phyloP scores from a whole-genome alignment of 2,329 filamentous ascomycete species.

The Scolecobasidium constrictum region DNA sequence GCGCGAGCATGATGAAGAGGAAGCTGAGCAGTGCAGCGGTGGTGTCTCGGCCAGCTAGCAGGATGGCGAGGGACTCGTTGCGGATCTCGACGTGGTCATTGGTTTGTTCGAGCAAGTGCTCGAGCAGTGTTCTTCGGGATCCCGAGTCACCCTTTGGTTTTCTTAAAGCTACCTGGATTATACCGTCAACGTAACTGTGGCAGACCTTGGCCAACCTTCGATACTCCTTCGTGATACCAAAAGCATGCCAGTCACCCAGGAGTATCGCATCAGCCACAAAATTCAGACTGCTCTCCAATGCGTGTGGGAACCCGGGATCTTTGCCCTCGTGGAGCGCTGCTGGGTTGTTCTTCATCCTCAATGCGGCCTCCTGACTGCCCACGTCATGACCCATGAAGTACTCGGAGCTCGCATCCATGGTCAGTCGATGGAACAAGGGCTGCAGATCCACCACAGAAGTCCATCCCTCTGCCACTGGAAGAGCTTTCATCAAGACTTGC shows the following conservation, averaged over 20 bases:
- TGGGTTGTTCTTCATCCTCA: no score
- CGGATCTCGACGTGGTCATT: slow-evolving; percentile 7
- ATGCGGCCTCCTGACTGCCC: background rate
- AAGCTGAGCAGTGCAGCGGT: slow-evolving; percentile 41
- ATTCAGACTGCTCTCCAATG: slow-evolving; percentile 1
- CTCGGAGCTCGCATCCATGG: slow-evolving; percentile 55
- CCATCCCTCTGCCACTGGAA: slow-evolving; percentile 13
- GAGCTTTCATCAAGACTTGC: slow-evolving; percentile 21
- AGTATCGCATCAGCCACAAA: background rate
- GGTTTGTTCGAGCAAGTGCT: slow-evolving; percentile 2
- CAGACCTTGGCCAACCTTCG: slow-evolving; percentile 18
- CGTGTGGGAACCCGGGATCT: no score
- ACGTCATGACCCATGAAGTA: slow-evolving; percentile 51
- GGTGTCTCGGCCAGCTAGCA: slow-evolving; percentile 36
- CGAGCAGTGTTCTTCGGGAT: slow-evolving; percentile 16
- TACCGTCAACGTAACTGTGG: slow-evolving; percentile 29
- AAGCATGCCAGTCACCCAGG: background rate
- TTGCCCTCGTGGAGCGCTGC: no score
- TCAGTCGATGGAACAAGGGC: slow-evolving; percentile 53
- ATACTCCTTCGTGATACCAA: slow-evolving; percentile 4
- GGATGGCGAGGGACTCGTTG: slow-evolving; percentile 5
- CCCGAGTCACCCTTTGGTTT: slow-evolving; percentile 28
- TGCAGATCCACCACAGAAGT: slow-evolving; percentile 37
- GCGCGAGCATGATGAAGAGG: slow-evolving; percentile 19
- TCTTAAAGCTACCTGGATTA: slow-evolving; percentile 28